phyloP scores from a whole-genome alignment of 768 basidiomycete genomes.

The Pleurotus salmoneostramineus region DNA sequence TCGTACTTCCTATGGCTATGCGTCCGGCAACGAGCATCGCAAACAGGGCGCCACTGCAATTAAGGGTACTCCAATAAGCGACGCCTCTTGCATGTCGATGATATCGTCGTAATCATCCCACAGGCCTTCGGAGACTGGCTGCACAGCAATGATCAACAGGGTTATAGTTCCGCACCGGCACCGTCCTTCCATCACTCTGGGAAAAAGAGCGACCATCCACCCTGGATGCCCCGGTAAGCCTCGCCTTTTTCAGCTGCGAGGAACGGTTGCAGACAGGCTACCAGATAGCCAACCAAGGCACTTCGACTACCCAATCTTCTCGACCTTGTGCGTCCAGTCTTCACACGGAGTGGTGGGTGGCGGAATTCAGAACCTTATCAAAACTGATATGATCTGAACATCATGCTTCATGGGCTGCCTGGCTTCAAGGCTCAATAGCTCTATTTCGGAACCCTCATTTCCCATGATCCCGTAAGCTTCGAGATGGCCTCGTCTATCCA shows the following conservation, averaged over 20 bases:
- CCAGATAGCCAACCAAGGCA: no score
- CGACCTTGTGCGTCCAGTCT: not conserved
- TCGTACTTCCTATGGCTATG: not conserved
- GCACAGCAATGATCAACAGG: constrained; percentile 9
- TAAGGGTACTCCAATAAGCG: constrained; percentile 1
- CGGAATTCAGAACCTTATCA: not conserved
- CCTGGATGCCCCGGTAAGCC: no score
- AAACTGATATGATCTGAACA: not conserved
- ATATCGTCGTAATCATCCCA: not conserved
- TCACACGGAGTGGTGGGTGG: not conserved
- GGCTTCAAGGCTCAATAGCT: no score
- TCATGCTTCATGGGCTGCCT: not conserved
- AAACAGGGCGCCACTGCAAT: not conserved
- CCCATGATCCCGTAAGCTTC: not conserved
- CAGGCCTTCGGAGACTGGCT: not conserved
- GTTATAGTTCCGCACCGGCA: constrained; percentile 3
- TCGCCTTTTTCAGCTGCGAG: no score
- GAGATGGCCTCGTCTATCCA: not conserved
- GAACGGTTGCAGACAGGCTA: no score
- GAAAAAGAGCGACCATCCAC: not conserved
- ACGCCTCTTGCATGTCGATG: not conserved
- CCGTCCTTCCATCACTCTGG: constrained; percentile 2
- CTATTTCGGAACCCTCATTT: not conserved
- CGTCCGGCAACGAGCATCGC: not conserved
- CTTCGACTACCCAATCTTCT: no score